Evolutionary conservation across 768 basidiomycete genomes (phyloP), one percentile per base, ranked within the genome.

Genomic region (Boletus vinaceobasis): DNA sequence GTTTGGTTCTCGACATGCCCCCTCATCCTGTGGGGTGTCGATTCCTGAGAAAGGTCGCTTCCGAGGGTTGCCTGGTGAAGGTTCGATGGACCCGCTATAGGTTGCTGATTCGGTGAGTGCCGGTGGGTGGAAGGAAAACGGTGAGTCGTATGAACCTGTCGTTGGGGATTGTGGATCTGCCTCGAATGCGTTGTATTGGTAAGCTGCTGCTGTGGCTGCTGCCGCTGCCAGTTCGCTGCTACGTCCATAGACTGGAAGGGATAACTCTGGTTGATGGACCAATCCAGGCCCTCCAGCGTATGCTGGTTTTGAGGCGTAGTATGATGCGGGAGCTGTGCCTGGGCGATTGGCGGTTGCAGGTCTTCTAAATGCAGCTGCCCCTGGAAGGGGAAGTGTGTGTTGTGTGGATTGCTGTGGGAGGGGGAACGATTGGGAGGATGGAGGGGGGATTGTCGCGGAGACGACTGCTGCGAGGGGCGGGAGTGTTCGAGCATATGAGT

Each of bases 91-190:
- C 70, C 70, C 68, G 63, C 50, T 48, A 64, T 60, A 60, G 61
- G 63, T 43, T 58, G 70, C 19, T 61, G 66, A 56, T 56, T 74
- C 73, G 74, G 75, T 57, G 74, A 77, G 71, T 49, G 77, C 72
- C 68, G 85, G 85, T 59, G 86, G 80, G 76, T 85, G 81, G 84
- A 87, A 90, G 76, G 79, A 88, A 82, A 89, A 89, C 51, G 87
- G 87, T 56, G 84, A 86, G 71, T 86, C 86, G 71, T 78, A 69
- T 68, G 73, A 48, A 50, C 48, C 60, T 58, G 65, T 23, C 55
- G 66, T 52, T 50, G 67, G 67, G 56, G 65, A 65, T 57, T 63
- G 53, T 58, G 67, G 67, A 68, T 66, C 65, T 63, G 66, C 40
- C 65, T 68, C 65, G 65, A 63, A 66, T 65, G 65, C 2, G 60